These are phyloP conservation scores for Hypsizygus ulmarius DNA, from an alignment of 1,284 basidiomycete species.

Conservation along the genomic window DNA sequence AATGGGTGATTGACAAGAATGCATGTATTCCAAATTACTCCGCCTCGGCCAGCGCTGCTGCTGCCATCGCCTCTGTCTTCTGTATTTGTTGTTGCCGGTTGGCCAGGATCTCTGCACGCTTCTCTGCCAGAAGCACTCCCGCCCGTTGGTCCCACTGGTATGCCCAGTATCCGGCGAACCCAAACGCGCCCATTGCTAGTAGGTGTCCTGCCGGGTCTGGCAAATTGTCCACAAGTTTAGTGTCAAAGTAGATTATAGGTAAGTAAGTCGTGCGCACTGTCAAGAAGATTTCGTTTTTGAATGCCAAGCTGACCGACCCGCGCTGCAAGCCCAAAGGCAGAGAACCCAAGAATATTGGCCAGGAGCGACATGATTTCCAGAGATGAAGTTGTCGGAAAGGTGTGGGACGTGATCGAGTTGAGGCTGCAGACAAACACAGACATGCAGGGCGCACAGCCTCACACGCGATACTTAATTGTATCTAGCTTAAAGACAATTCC, in stretches of 20 bases:
- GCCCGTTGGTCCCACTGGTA: conserved; percentile 63
- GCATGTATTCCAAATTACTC: conserved; percentile 7
- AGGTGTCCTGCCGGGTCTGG: conserved; percentile 64
- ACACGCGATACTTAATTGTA: conserved; percentile 11
- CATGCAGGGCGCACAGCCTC: conserved; percentile 32
- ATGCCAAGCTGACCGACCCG: conserved; percentile 81
- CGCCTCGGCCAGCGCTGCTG: conserved; percentile 18
- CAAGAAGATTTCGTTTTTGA: conserved; percentile 64
- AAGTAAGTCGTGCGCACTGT: conserved; percentile 49
- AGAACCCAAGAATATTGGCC: conserved; percentile 74
- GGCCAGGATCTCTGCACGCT: conserved; percentile 56
- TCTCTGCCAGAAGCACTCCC: conserved; percentile 55
- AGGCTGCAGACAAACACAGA: conserved; percentile 14
- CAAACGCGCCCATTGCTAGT: conserved; percentile 65
- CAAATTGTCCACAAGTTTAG: neutral
- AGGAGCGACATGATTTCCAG: conserved; percentile 60
- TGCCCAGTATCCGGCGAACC: conserved; percentile 66
- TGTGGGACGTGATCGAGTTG: neutral
- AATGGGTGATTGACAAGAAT: too few species aligned
- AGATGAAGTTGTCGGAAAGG: conserved; percentile 16
- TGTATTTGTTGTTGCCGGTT: conserved; percentile 39
- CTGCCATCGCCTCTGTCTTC: conserved; percentile 29
- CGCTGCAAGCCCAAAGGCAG: conserved; percentile 73
- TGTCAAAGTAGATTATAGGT: neutral
- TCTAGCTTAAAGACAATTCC: neutral